Evolutionary conservation across 768 basidiomycete species (phyloP), one percentile per base, ranked within the genome.

Genomic region (Royoungia palumana): DNA sequence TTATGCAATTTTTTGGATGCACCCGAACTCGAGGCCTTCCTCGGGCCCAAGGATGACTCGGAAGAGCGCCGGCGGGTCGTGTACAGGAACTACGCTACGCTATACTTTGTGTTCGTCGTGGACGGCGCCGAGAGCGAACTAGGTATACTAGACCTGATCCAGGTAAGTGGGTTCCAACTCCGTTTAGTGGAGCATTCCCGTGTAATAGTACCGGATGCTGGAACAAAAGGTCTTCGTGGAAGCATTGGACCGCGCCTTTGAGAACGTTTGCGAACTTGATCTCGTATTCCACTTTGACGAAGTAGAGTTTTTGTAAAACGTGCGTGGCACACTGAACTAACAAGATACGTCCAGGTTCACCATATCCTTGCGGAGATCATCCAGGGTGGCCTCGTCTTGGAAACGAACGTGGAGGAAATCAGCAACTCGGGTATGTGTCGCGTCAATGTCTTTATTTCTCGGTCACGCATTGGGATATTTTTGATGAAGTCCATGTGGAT

Each of bases 241-340:
- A 72, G 87, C 91, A 4, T 77, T 99, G 30, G 96, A 99, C 69
- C 77, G 93, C 32, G 85, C 92, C 14, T 99, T 98, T 64, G 93
- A 96, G 74, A 98, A 97, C 61, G 96, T 99, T 0, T 98, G 96
- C 70, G 96, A 99, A 68, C 75, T 99, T 38, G 96, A 99, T 67
- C 78, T 99, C 12, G 94, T 99, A 43, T 99, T 98, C 68, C 94
- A 97, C 67, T 99, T 97, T 61, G 96, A 98, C 66, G 94, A 98
- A 77, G 94, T 91, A 57, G 27, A 77, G 56, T 27, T 42, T 12
- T 46, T 24, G 35, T 17, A 14, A 20, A 16, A 27, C 40, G 25
- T 36, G 17, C 21, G 16, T 11, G 41, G 40, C 22, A 9, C 10
- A 38, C 32, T 50, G 42, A 39, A 22, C 60, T 35, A 16, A 47